Base-by-base conservation (phyloP, 2,329 filamentous ascomycete species). In the Elsinoe necatrix region DNA sequence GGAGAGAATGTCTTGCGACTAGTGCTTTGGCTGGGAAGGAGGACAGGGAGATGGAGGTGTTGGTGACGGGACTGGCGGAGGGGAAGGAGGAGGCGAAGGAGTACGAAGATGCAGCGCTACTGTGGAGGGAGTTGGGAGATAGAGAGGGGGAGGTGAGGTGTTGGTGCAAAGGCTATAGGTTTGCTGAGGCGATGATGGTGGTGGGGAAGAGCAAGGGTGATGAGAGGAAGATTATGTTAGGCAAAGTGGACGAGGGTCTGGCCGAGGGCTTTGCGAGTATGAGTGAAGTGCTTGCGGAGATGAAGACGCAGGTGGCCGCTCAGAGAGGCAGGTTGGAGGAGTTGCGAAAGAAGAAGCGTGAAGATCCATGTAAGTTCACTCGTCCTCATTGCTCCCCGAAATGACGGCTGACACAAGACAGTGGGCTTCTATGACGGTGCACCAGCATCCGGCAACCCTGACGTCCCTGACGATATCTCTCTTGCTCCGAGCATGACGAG, bases 251-350 rank as follows among this genome's bases (percentile, higher is more conserved):
- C 67, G 72, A 80, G 0, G 88, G 87, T 1, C 82, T 98, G 4
- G 80, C 84, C 3, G 92, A 97, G 58, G 84, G 87, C 1, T 84
- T 93, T 57, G 85, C 86, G 20, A 83, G 81, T 55, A 91, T 86
- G 65, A 95, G 90, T 0, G 93, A 97, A 68, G 84, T 97, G 59
- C 81, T 98, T 9, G 89, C 93, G 1, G 93, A 98, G 69, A 97
- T 92, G 80, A 89, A 89, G 69, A 78, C 78, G 0, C 93, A 98
- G 69, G 78, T 97, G 2, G 77, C 78, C 47, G 87, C 89, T 0
- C 93, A 98, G 67, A 82, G 95, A 0, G 90, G 92, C 0, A 86
- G 93, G 16, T 83, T 98, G 61, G 77, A 79, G 5, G 92, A 96
- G 67, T 80, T 98, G 23, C 84, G 92, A 1, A 75, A 77, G 55